Evolutionary conservation across 2,329 filamentous ascomycete species (phyloP).

Genomic region (Talaromyces funiculosus): DNA sequence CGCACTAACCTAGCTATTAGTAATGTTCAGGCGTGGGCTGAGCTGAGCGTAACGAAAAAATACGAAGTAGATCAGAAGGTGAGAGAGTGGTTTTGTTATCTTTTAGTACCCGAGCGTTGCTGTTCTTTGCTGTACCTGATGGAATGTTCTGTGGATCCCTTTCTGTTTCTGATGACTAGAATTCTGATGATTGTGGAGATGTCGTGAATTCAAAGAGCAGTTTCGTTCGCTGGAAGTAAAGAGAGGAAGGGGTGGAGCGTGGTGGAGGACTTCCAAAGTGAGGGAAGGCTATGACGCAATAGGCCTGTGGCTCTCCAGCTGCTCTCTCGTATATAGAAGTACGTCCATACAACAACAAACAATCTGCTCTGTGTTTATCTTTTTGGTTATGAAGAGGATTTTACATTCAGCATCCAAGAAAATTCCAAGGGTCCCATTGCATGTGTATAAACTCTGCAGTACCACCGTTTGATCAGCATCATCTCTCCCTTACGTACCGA

Average conservation of each 20-base stretch:
- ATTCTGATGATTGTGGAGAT: neutral
- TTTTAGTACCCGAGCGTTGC: neutral
- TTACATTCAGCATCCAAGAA: no score
- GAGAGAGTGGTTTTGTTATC: neutral
- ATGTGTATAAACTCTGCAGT: neutral
- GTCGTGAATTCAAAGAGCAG: neutral
- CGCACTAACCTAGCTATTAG: neutral
- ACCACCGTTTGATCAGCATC: neutral
- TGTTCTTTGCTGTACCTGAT: neutral
- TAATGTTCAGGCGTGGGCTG: neutral
- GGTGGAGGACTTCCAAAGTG: neutral
- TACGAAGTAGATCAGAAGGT: neutral
- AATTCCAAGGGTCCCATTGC: no score
- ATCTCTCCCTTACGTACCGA: neutral
- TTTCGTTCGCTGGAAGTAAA: neutral
- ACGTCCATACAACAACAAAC: no score
- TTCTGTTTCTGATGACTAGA: neutral
- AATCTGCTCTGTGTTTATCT: no score
- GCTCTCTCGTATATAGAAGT: neutral
- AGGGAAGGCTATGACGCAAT: conserved; percentile 4
- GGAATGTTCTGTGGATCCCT: neutral
- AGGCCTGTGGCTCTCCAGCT: neutral
- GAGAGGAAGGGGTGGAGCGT: neutral
- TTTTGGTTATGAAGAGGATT: no score
- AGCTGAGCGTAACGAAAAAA: neutral